A percentile compares a stretch with the other conserved stretches of the same genome.
phyloP scores from a whole-genome alignment of 805 yeast species.

The Ogataea ganodermae region DNA sequence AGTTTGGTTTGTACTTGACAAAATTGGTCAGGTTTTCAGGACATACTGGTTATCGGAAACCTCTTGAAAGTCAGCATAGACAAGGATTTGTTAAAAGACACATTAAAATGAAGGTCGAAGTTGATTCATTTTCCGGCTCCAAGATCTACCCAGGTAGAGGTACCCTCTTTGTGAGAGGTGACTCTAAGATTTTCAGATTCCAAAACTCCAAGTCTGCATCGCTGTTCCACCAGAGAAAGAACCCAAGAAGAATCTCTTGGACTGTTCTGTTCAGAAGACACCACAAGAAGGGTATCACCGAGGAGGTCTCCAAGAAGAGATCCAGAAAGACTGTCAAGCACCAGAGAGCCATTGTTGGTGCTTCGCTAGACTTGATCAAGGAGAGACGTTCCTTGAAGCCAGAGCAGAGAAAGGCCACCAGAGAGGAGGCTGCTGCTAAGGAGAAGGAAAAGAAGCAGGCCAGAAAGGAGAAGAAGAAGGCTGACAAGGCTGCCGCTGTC shows the following conservation, averaged over 20 bases:
- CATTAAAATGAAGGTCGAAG: slow-evolving; percentile 91
- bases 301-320: slow-evolving; percentile 97
- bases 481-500: slow-evolving; percentile 82
- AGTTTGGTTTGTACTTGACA: slow-evolving; percentile 2
- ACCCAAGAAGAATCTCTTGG: slow-evolving; percentile 99
- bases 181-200: slow-evolving; percentile 99
- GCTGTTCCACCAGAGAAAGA: slow-evolving; percentile 99
- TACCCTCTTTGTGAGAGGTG: slow-evolving; percentile 98
- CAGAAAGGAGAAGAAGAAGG: slow-evolving; percentile 93
- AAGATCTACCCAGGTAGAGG: slow-evolving; percentile 99
- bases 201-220: slow-evolving; percentile 96
- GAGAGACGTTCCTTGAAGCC: slow-evolving; percentile 97
- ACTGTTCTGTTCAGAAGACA: slow-evolving; percentile 99
- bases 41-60: background rate
- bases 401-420: slow-evolving; percentile 96
- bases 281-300: slow-evolving; percentile 99
- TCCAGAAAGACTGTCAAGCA: slow-evolving; percentile 95
- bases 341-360: slow-evolving; percentile 99
- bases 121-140: slow-evolving; percentile 98
- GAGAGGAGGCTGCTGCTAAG: slow-evolving; percentile 83
- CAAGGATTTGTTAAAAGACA: slow-evolving; percentile 25
- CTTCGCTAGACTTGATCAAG: slow-evolving; percentile 96
- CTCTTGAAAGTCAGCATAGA: slow-evolving; percentile 4
- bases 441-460: slow-evolving; percentile 90
- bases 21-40: background rate